Evolutionary conservation across 2,329 filamentous ascomycete species (phyloP), one percentile per base, ranked within the genome.

Genomic region (Botryotinia convoluta): DNA sequence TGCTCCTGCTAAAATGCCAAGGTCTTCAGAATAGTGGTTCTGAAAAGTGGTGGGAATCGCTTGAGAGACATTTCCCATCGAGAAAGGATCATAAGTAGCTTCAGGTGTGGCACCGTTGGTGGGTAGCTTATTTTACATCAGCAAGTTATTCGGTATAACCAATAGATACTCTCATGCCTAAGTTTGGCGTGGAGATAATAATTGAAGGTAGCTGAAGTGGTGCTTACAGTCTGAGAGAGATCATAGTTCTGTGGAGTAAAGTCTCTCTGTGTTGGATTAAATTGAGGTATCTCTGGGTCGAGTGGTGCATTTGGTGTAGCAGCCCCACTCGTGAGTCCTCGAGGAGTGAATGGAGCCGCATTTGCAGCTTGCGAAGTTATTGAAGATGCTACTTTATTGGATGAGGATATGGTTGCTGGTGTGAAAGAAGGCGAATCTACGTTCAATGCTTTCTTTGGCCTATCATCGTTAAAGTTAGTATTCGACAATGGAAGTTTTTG

Each of bases 381-480:
- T 14, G 79, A 91, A 16, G 79, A 91, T 16, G 91, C 87, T 79
- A 92, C 92, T 82, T 94, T 94, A 37, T 84, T 80, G 1, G 84
- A 83, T 37, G 84, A 82, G 61, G 87, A 79, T 61, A 86, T 78
- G 74, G 82, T 84, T 22, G 88, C 85, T 9, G 95, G 95, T 0
- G 94, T 98, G 82, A 99, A 99, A 65, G 95, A 93, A 20, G 96
- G 95, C 14, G 96, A 98, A 80, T 98, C 96, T 80, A 97, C 96
- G 82, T 97, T 99, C 77, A 99, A 87, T 42, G 92, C 86, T 82
- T 94, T 96, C 83, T 93, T 94, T 37, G 85, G 80, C 74, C 86
- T 87, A 74, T 79, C 35, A n/a, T 70, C 54, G 48, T 64, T 6
- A 61, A 20, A 29, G 64, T 69, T 22, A 69, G 63, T 42, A 48